Percentiles rank a stretch among this genome's conserved stretches.
phyloP scores from a whole-genome alignment of 164 flowering plant species.

The Macadamia tetraphylla region DNA sequence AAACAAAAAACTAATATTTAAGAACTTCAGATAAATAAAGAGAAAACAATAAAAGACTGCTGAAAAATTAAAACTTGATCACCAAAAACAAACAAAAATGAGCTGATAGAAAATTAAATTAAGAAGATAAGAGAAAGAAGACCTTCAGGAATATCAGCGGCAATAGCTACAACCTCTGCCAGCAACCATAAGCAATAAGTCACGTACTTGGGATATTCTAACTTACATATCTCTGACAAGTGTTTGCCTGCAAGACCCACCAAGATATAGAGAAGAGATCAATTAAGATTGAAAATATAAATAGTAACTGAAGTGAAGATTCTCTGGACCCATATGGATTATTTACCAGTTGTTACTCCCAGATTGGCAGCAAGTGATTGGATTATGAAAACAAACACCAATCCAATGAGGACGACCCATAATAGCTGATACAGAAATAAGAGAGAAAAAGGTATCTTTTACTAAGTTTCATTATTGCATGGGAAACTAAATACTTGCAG shows the following conservation, averaged over 20 bases:
- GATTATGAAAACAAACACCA: conserved; percentile 34
- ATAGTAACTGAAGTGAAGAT: neutral
- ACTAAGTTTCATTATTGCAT: no score
- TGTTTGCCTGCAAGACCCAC: conserved; percentile 53
- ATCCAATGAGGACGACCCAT: conserved; percentile 66
- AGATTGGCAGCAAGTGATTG: conserved; percentile 89
- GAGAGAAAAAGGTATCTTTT: no score
- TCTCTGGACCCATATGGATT: neutral
- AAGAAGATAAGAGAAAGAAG: neutral
- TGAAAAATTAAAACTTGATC: no score
- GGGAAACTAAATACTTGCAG: no score
- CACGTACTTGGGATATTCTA: conserved; percentile 49
- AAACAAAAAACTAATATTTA: no score
- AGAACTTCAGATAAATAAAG: no score
- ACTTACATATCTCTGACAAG: conserved; percentile 62
- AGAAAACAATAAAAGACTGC: no score
- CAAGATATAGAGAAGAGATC: no score
- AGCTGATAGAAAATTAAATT: no score
- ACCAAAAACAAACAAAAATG: no score
- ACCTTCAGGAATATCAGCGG: conserved; percentile 97
- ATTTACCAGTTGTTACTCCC: conserved; percentile 75
- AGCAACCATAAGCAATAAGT: conserved; percentile 76
- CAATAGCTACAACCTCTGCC: conserved; percentile 82
- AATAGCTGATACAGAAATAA: conserved; percentile 74
- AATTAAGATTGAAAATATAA: no score